Conservation (phyloP, 2,329 filamentous ascomycete genomes). For the Emmonsia crescens region DNA sequence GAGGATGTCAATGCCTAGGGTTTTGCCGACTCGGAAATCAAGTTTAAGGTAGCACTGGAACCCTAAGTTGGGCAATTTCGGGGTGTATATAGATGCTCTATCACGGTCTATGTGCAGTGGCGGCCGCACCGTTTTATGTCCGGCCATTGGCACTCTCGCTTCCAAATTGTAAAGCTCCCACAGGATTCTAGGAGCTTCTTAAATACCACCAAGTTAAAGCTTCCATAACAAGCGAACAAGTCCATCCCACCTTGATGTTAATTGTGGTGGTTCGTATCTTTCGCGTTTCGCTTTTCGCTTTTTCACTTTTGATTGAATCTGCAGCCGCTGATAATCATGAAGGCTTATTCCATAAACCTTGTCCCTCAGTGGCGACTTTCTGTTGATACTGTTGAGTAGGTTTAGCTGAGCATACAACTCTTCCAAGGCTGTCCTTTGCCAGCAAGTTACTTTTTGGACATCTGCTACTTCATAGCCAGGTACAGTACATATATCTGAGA, state of each 20-base stretch:
- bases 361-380: background rate
- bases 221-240: background rate
- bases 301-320: background rate
- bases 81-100: background rate
- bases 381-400: background rate
- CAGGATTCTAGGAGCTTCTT: background rate
- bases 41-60: background rate
- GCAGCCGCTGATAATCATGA: background rate
- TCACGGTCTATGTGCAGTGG: background rate
- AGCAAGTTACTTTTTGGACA: background rate
- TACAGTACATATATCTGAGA: background rate
- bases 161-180: background rate
- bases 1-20: background rate
- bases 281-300: background rate
- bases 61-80: background rate
- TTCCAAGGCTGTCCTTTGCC: background rate
- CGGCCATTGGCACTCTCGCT: background rate
- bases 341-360: background rate
- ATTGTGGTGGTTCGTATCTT: background rate
- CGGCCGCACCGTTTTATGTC: background rate
- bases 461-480: background rate
- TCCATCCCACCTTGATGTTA: background rate
- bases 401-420: background rate
- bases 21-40: background rate
- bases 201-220: background rate